These are phyloP conservation scores for Antitrichia curtipendula DNA, from an alignment of 225 moss, liverwort and hornwort genomes.

Conservation along the genomic window DNA sequence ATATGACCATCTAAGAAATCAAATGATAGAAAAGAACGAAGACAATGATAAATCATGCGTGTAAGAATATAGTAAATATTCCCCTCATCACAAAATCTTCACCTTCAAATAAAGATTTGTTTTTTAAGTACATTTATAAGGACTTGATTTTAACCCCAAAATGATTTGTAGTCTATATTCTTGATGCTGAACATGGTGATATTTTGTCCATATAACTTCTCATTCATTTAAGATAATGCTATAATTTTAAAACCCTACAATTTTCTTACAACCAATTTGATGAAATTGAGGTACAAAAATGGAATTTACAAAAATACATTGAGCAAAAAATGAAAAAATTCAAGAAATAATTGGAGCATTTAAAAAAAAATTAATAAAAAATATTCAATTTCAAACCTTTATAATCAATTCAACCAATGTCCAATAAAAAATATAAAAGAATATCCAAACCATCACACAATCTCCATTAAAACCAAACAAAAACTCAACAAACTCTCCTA, in stretches of 20 bases:
- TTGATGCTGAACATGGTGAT: too few species aligned
- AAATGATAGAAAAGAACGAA: neutral
- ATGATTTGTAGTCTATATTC: fast-evolving
- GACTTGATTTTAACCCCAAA: neutral
- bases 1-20: neutral
- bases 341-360: neutral
- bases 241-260: neutral
- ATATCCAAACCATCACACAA: neutral
- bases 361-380: neutral
- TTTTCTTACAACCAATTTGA: neutral
- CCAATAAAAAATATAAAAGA: neutral
- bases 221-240: neutral
- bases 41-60: too few species aligned
- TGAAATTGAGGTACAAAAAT: neutral
- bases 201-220: neutral
- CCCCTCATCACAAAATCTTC: fast-evolving
- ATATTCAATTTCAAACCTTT: neutral
- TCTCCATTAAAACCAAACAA: neutral
- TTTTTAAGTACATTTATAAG: neutral
- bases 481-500: fast-evolving
- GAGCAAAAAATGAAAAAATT: neutral
- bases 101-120: neutral
- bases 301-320: neutral
- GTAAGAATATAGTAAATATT: neutral
- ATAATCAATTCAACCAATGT: neutral